Conservation (phyloP, 1,139 yeast genomes). For the Hansenula lynferdii region DNA sequence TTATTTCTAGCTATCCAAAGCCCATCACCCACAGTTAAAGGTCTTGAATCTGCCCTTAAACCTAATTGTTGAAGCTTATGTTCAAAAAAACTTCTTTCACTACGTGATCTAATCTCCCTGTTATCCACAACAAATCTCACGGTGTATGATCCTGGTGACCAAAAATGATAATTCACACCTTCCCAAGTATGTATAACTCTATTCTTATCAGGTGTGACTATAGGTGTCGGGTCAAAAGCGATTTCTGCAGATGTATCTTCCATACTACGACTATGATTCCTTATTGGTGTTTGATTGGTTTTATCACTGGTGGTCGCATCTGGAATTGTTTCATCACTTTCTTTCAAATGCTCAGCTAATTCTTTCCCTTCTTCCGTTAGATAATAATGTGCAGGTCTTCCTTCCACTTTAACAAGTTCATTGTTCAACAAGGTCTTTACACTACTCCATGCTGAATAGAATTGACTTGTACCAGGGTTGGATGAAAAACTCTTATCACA, state of each 20-base stretch:
- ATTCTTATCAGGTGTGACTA: background rate
- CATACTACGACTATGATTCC: background rate
- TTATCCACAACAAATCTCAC: slow-evolving; percentile 69
- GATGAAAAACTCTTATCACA: slow-evolving; percentile 63
- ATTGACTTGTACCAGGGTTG: slow-evolving; percentile 57
- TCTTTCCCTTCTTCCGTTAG: slow-evolving; percentile 71
- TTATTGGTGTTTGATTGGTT: too few relatives aligned
- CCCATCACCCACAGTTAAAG: slow-evolving; percentile 81
- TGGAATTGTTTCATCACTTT: slow-evolving; percentile 32
- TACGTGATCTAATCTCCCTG: slow-evolving; percentile 64
- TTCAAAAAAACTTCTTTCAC: slow-evolving; percentile 61
- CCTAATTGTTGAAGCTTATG: slow-evolving; percentile 47
- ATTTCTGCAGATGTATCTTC: background rate
- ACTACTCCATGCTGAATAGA: slow-evolving; percentile 78
- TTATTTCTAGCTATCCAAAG: slow-evolving; percentile 80
- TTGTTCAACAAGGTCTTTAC: slow-evolving; percentile 59
- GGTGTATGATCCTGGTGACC: slow-evolving; percentile 54
- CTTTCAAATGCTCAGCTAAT: slow-evolving; percentile 48
- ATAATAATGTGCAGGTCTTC: slow-evolving; percentile 56
- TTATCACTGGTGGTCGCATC: too few relatives aligned
- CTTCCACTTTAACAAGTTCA: slow-evolving; percentile 53
- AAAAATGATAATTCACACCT: slow-evolving; percentile 28
- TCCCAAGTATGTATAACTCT: background rate
- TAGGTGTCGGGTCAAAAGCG: background rate
- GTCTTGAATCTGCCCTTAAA: slow-evolving; percentile 46